A percentile compares a stretch with the other conserved stretches of the same genome.
Evolutionary conservation across 345 rosid genomes (phyloP).

Genomic region (Ceriops tagal): DNA sequence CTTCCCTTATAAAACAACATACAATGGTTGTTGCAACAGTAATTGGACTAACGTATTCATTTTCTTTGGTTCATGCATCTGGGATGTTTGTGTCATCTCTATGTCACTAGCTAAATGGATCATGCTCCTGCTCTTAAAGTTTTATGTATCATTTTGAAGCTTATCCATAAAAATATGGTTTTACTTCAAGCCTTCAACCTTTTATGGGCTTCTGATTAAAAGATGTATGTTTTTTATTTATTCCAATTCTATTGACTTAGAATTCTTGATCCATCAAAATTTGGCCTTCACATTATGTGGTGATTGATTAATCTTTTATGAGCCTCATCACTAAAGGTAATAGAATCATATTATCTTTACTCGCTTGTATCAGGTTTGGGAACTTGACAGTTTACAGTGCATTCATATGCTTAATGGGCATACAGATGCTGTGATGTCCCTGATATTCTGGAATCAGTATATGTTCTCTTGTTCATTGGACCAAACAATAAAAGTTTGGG

Average conservation of each 20-base stretch:
- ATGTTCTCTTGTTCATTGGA: slow-evolving; percentile 60
- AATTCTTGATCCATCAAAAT: not conserved
- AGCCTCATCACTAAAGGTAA: too few species aligned
- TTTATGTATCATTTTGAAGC: not conserved
- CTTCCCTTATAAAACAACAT: not conserved
- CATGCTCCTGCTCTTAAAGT: not conserved
- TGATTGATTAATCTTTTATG: not conserved
- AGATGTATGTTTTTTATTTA: too few species aligned
- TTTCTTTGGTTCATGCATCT: too few species aligned
- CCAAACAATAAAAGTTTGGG: slow-evolving; percentile 50
- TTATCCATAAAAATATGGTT: not conserved
- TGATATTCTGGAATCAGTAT: slow-evolving; percentile 50
- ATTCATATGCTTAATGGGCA: slow-evolving; percentile 42
- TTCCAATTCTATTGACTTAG: not conserved
- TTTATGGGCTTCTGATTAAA: not conserved
- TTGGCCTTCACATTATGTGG: not conserved
- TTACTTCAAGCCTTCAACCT: not conserved
- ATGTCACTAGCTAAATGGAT: too few species aligned
- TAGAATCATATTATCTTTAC: not conserved
- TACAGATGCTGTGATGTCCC: slow-evolving; percentile 44
- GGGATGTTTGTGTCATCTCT: too few species aligned
- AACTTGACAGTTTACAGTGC: slow-evolving; percentile 36
- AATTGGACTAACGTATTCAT: too few species aligned
- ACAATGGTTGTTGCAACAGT: not conserved
- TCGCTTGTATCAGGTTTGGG: slow-evolving; percentile 47